A percentile compares a stretch with the other conserved stretches of the same genome.
These are phyloP conservation scores for Linderniella brevidens DNA, from an alignment of 257 asterid species.

Conservation along the genomic window DNA sequence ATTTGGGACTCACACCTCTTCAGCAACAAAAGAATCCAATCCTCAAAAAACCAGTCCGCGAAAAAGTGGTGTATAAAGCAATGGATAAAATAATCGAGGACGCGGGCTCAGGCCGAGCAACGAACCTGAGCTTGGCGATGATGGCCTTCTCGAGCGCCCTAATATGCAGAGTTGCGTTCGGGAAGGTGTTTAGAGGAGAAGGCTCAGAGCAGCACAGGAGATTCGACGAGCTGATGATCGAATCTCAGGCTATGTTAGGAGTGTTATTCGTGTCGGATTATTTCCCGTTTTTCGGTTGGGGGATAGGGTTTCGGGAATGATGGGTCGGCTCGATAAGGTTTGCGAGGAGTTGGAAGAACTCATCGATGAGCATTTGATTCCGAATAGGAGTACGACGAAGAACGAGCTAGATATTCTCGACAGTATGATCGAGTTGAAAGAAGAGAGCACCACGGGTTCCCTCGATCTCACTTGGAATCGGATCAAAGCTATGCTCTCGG, in stretches of 20 bases:
- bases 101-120: not conserved
- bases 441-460: not conserved
- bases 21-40: too few species aligned
- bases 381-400: not conserved
- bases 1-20: too few species aligned
- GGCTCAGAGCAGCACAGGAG: not conserved
- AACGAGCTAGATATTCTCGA: constrained; percentile 17
- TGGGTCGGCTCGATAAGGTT: constrained; percentile 15
- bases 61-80: not conserved
- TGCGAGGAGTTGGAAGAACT: constrained; percentile 14
- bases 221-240: not conserved
- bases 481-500: constrained; percentile 22
- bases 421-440: constrained; percentile 17
- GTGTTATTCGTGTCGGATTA: constrained; percentile 18
- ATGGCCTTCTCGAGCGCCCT: not conserved
- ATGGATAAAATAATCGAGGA: not conserved
- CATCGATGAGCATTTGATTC: constrained; percentile 18
- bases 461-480: constrained; percentile 16
- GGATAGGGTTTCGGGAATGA: constrained; percentile 20
- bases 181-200: not conserved
- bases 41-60: too few species aligned
- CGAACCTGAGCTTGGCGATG: not conserved
- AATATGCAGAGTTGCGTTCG: not conserved
- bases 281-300: constrained; percentile 18
- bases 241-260: not conserved